These are phyloP conservation scores for Sphagnum fallax DNA, from an alignment of 228 moss, liverwort and hornwort genomes.

Conservation along the genomic window DNA sequence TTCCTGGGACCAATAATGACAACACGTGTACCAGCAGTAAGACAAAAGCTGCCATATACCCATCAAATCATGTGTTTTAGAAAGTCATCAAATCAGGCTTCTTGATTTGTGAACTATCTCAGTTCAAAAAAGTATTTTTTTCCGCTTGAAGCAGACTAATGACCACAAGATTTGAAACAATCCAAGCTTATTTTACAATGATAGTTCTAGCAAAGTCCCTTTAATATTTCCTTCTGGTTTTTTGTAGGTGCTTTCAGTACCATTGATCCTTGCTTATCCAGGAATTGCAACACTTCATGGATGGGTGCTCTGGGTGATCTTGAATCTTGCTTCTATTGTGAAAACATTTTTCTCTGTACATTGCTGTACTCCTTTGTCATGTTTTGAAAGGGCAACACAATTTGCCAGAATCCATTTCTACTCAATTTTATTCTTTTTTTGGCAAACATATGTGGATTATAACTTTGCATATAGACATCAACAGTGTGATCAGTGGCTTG, in stretches of 20 bases:
- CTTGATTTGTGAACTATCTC: too few relatives aligned
- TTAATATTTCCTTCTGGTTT: too few relatives aligned
- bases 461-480: too few relatives aligned
- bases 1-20: slow-evolving; percentile 43
- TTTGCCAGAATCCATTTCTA: background rate
- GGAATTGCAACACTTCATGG: slow-evolving; percentile 12
- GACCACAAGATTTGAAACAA: too few relatives aligned
- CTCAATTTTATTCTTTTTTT: background rate
- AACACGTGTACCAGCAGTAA: slow-evolving; percentile 43
- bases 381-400: background rate
- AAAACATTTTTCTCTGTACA: slow-evolving; percentile 24
- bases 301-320: slow-evolving; percentile 16
- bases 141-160: background rate
- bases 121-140: too few relatives aligned
- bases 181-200: too few relatives aligned
- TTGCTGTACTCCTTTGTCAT: background rate
- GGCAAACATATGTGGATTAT: too few relatives aligned
- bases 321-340: slow-evolving; percentile 19
- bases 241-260: slow-evolving; percentile 25
- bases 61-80: background rate
- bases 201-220: too few relatives aligned
- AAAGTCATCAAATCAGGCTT: background rate
- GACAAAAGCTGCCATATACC: background rate
- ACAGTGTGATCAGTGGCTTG: background rate
- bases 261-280: slow-evolving; percentile 15